Evolutionary conservation across 805 yeast species (phyloP), one percentile per base, ranked within the genome.

Genomic region (Zygosaccharomyces rouxii): DNA sequence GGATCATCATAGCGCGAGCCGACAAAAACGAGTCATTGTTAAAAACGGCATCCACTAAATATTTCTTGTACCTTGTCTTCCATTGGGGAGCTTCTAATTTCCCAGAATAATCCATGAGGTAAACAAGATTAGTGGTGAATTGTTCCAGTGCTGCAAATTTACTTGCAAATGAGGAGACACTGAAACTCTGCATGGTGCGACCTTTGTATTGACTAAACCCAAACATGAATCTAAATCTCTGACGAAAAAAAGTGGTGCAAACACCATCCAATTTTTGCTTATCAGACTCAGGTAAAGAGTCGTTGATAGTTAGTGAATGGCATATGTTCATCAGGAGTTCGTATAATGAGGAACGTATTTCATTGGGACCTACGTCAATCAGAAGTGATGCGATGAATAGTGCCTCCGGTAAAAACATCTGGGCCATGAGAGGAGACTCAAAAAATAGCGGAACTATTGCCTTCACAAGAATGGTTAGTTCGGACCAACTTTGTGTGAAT

Each of bases 401-500:
- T 1, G 86, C 74, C 59, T 89, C 95, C 10, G 90, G 84, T 53
- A 88, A 66, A 60, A 75, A 85, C 67, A 78, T 70, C 50, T 83
- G 81, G 6, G 85, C 80, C 55, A 79, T 74, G 11, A 76, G 64
- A 31, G 78, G 72, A 0, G 87, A 77, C 60, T 87, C 89, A 69
- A 88, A 89, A 52, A 87, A 81, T 30, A 87, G 60, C 6, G 81
- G 78, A 1, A 84, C 76, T 38, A 82, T 71, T 44, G 85, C 75
- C 55, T 79, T 79, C 7, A 84, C 79, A 56, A 88, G 66, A 7
- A 88, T 83, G 10, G 80, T 77, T 6, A 87, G 74, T 62, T 87
- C 95, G 45, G 84, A 75, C 81, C 92, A 83, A 19, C 77, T 70
- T 47, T 78, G 79, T 37, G 78, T 71, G 1, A 75, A 68, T 35